phyloP scores from a whole-genome alignment of 352 stramenopile species.

The Peronospora farinosa region DNA sequence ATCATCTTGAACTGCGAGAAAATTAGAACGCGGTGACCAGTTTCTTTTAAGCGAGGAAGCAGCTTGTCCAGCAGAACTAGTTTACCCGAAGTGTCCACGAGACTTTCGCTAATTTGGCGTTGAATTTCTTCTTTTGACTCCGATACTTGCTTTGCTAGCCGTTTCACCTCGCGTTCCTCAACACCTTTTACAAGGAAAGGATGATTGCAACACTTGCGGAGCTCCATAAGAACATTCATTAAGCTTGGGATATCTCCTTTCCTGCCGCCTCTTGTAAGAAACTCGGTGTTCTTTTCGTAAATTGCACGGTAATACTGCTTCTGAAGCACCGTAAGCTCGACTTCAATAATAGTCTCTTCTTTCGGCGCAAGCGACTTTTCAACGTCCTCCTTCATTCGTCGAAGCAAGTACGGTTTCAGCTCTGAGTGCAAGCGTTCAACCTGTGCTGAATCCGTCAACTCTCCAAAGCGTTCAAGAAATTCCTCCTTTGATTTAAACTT shows the following conservation, averaged over 20 bases:
- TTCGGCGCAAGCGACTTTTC: constrained; percentile 85
- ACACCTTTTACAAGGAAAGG: constrained; percentile 89
- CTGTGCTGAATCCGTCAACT: constrained; percentile 87
- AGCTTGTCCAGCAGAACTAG: constrained; percentile 98
- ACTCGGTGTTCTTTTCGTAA: constrained; percentile 90
- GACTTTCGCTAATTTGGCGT: constrained; percentile 66
- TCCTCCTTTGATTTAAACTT: constrained; percentile 90
- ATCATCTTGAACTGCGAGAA: constrained; percentile 99
- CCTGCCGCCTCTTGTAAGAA: constrained; percentile 69
- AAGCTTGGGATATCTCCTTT: constrained; percentile 74
- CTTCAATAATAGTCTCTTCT: constrained; percentile 88
- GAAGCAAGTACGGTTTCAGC: constrained; percentile 80
- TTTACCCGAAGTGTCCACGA: constrained; percentile 96
- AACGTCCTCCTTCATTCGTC: constrained; percentile 87
- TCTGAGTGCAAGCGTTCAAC: constrained; percentile 83
- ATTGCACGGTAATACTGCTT: constrained; percentile 91
- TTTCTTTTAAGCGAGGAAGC: constrained; percentile 91
- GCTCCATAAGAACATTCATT: constrained; percentile 91
- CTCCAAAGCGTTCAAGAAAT: constrained; percentile 93
- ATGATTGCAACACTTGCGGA: constrained; percentile 94
- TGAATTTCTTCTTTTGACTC: constrained; percentile 45
- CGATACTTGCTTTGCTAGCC: constrained; percentile 52
- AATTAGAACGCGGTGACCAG: constrained; percentile 95
- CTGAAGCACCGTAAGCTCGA: constrained; percentile 87
- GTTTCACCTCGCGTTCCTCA: constrained; percentile 69